Conservation (phyloP, 2,329 filamentous ascomycete genomes). For the Graphilbum ipis-grandicollis region DNA sequence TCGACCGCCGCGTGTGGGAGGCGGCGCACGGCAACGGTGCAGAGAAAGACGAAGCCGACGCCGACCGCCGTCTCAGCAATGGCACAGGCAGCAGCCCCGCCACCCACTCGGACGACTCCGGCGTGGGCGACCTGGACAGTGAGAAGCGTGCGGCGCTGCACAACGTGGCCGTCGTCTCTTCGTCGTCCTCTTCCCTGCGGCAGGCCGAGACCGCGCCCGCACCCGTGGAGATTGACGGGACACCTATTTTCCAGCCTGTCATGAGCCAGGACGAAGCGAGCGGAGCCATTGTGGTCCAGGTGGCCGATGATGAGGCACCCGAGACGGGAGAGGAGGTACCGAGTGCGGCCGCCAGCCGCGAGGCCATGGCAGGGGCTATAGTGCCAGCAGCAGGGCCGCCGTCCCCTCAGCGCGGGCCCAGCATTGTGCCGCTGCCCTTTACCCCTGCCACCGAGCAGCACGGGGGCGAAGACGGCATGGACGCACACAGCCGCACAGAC, state of each 20-base stretch:
- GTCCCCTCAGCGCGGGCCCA: no score
- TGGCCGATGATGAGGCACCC: conserved; percentile 27
- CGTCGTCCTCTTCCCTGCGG: no score
- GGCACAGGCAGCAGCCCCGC: not conserved
- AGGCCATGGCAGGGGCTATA: not conserved
- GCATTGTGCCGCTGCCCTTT: conserved; percentile 49
- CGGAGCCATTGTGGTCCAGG: conserved; percentile 33
- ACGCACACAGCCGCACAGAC: conserved; percentile 23
- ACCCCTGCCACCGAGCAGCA: conserved; percentile 10
- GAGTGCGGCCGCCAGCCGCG: not conserved
- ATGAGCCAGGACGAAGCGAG: conserved; percentile 23
- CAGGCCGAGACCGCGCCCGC: no score
- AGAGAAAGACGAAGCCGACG: conserved; percentile 13
- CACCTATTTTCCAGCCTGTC: no score
- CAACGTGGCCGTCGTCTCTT: conserved; percentile 17
- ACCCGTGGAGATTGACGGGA: no score
- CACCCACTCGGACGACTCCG: conserved; percentile 24
- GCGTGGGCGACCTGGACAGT: conserved; percentile 28
- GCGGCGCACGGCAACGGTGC: conserved; percentile 50
- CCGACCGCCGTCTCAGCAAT: conserved; percentile 15
- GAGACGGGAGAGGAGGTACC: no score
- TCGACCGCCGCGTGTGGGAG: conserved; percentile 59
- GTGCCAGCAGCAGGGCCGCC: conserved; percentile 17
- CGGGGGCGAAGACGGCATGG: not conserved
- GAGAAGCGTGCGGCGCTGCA: conserved; percentile 21